Evolutionary conservation across 495 filamentous ascomycete species (phyloP).

Genomic region (Lentithecium fluviatile): DNA sequence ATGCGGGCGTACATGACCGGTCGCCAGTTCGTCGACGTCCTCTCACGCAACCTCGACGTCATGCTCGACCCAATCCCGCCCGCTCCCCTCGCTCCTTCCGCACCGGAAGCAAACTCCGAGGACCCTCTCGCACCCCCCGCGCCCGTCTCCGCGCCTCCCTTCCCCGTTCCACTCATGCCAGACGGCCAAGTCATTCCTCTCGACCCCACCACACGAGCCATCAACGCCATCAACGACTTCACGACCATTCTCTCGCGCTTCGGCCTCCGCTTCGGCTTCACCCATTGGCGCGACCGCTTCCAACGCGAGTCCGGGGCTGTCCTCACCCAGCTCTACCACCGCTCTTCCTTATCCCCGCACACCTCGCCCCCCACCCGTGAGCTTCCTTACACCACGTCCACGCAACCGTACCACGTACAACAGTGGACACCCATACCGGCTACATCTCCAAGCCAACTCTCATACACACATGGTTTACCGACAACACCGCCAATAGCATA

Average conservation of each 20-base stretch:
- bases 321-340: constrained; percentile 28
- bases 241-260: constrained; percentile 37
- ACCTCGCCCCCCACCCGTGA: constrained; percentile 12
- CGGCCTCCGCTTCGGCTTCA: constrained; percentile 43
- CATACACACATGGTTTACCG: background rate
- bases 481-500: constrained; percentile 10
- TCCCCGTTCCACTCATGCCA: constrained; percentile 20
- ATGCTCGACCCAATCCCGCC: constrained; percentile 40
- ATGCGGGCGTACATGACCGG: constrained; percentile 71
- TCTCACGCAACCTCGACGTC: constrained; percentile 55
- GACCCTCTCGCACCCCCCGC: constrained; percentile 30
- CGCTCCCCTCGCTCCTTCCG: constrained; percentile 24
- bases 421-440: background rate
- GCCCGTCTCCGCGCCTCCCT: constrained; percentile 10
- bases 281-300: constrained; percentile 40
- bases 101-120: constrained; percentile 13
- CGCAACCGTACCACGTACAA: background rate
- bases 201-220: constrained; percentile 30
- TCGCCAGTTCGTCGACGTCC: constrained; percentile 65
- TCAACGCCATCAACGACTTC: constrained; percentile 42
- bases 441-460: constrained; percentile 11
- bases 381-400: background rate
- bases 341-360: constrained; percentile 16
- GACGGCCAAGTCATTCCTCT: constrained; percentile 2
- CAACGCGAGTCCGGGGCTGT: constrained; percentile 30